Conservation (phyloP, 768 basidiomycete genomes). For the Boletus rubropictus region DNA sequence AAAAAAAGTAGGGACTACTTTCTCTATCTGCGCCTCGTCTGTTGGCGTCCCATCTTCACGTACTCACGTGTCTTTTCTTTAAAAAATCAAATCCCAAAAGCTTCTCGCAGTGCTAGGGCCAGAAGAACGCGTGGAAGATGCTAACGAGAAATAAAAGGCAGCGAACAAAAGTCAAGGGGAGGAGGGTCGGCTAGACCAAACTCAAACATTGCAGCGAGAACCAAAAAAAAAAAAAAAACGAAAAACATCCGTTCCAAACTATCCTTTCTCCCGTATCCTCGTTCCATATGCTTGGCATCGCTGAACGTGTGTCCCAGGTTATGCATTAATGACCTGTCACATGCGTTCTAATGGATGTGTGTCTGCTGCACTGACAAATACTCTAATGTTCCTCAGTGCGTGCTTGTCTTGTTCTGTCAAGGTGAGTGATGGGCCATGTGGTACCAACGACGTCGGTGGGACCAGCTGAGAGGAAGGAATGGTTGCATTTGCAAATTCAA, state of each 20-base stretch:
- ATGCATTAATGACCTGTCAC: conserved; percentile 33
- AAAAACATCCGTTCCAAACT: not conserved
- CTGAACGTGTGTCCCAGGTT: not conserved
- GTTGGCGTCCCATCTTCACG: not conserved
- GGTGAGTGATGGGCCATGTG: conserved; percentile 18
- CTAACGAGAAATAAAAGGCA: not conserved
- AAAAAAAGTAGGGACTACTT: not conserved
- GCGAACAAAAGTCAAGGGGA: not conserved
- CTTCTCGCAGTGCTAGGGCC: conserved; percentile 8
- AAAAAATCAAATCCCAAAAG: conserved; percentile 22
- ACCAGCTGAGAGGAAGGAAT: not conserved
- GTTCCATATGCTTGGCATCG: conserved; percentile 2
- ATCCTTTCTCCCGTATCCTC: not conserved
- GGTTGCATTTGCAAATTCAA: conserved; percentile 26
- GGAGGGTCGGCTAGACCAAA: not conserved
- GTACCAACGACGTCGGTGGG: conserved; percentile 25
- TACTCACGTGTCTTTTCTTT: not conserved
- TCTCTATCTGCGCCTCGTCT: not conserved
- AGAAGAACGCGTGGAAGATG: not conserved
- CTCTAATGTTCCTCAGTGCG: conserved; percentile 37
- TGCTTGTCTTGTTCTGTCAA: conserved; percentile 31
- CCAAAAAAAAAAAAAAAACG: not conserved
- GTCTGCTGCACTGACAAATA: conserved; percentile 71
- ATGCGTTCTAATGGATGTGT: conserved; percentile 68
- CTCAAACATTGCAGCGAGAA: not conserved